Percentiles rank a stretch among this genome's conserved stretches.
phyloP scores from a whole-genome alignment of 2,329 filamentous ascomycete species.

The Claviceps maximensis region DNA sequence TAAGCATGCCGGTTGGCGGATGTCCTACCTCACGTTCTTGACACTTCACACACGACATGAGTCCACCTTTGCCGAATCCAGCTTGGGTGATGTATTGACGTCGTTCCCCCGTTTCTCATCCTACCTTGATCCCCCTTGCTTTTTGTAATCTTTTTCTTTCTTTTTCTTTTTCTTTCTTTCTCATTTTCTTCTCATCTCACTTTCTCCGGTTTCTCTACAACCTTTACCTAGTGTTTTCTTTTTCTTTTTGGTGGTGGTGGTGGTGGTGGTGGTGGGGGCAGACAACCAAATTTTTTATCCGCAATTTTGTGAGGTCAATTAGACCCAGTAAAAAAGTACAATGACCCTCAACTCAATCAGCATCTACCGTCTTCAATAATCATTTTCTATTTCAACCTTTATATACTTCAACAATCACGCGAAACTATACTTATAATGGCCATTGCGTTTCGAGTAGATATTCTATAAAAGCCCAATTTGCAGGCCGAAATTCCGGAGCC shows the following conservation, averaged over 20 bases:
- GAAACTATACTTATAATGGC: neutral
- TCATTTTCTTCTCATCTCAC: too few relatives aligned
- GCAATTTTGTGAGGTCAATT: too few relatives aligned
- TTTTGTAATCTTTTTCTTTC: neutral
- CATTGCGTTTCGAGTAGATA: neutral
- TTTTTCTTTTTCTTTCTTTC: neutral
- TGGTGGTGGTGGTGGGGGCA: too few relatives aligned
- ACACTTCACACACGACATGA: neutral
- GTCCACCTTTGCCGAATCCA: neutral
- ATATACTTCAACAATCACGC: neutral
- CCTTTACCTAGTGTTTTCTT: too few relatives aligned
- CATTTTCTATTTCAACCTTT: neutral
- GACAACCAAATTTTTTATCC: too few relatives aligned
- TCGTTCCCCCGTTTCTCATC: neutral
- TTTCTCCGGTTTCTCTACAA: too few relatives aligned
- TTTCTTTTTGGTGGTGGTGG: too few relatives aligned
- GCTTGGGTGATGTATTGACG: neutral
- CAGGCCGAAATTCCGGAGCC: neutral
- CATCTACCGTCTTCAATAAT: neutral
- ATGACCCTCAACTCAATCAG: neutral
- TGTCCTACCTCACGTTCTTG: neutral
- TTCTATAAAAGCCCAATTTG: neutral
- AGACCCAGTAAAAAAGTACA: too few relatives aligned
- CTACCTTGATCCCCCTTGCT: too few relatives aligned
- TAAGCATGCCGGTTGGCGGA: neutral